Evolutionary conservation across 2,329 filamentous ascomycete species (phyloP).

Genomic region (Davidsoniella neocaledoniae): DNA sequence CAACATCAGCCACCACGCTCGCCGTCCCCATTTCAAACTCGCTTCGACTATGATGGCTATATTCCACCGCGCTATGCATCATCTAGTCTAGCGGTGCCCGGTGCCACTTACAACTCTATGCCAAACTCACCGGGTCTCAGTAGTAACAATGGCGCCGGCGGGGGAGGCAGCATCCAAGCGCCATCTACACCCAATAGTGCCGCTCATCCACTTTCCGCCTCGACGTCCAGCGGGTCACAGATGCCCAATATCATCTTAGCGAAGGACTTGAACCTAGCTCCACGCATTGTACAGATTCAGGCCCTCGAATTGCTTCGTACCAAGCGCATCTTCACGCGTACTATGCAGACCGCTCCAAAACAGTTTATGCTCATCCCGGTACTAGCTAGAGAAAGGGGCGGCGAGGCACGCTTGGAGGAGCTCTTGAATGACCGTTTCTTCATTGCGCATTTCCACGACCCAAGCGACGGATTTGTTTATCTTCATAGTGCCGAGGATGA

Average conservation of each 20-base stretch:
- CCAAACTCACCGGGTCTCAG: conserved; percentile 12
- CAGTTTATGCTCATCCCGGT: conserved; percentile 68
- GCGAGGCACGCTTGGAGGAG: conserved; percentile 31
- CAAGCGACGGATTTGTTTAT: conserved; percentile 55
- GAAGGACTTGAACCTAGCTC: conserved; percentile 58
- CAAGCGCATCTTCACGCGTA: conserved; percentile 59
- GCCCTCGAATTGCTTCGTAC: conserved; percentile 62
- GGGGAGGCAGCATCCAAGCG: not conserved
- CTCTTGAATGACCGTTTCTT: conserved; percentile 71
- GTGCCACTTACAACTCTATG: conserved; percentile 16
- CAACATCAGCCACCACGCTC: conserved; percentile 15
- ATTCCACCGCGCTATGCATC: conserved; percentile 17
- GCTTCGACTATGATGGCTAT: conserved; percentile 14
- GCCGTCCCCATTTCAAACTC: conserved; percentile 16
- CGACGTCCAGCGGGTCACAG: conserved; percentile 16
- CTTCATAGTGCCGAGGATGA: conserved; percentile 34
- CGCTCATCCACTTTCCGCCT: conserved; percentile 11
- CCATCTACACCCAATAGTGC: conserved; percentile 9
- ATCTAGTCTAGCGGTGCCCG: conserved; percentile 18
- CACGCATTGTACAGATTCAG: conserved; percentile 68
- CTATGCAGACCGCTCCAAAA: conserved; percentile 55
- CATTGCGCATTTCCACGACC: conserved; percentile 71
- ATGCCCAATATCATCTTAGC: conserved; percentile 76
- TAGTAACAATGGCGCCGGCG: too few species aligned
- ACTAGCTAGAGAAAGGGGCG: conserved; percentile 32